Conservation (phyloP, 1,284 basidiomycete species). For the Puccinia coronata region DNA sequence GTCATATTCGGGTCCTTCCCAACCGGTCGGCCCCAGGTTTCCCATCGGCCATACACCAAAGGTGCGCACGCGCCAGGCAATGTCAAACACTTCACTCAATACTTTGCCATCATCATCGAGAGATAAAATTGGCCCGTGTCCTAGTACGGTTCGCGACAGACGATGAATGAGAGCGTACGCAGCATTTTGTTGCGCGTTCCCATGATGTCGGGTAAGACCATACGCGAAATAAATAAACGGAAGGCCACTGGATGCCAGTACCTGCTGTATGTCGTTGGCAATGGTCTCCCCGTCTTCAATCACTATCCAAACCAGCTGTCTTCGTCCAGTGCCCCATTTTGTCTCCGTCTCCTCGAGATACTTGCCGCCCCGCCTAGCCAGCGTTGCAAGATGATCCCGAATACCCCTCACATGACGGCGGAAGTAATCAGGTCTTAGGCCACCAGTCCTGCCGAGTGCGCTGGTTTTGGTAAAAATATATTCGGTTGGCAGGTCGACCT, state of each 20-base stretch:
- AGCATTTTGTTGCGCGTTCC: conserved; percentile 44
- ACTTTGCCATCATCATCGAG: conserved; percentile 44
- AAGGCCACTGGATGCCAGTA: neutral
- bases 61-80: conserved; percentile 43
- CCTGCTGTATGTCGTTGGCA: neutral
- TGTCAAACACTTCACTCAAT: conserved; percentile 31
- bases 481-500: conserved; percentile 1
- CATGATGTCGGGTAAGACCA: conserved; percentile 31
- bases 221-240: conserved; percentile 31
- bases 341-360: conserved; percentile 12
- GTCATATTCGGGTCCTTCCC: conserved; percentile 49
- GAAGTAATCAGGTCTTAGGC: conserved; percentile 29
- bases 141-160: conserved; percentile 12
- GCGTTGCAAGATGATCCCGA: conserved; percentile 4
- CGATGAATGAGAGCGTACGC: conserved; percentile 45
- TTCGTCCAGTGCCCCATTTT: conserved; percentile 16
- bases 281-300: conserved; percentile 36
- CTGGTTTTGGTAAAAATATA: conserved; percentile 48
- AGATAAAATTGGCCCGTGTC: conserved; percentile 37
- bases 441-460: neutral
- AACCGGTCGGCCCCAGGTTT: conserved; percentile 48
- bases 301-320: conserved; percentile 36
- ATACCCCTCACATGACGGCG: conserved; percentile 21
- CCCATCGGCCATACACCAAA: conserved; percentile 51
- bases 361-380: conserved; percentile 6